Conservation (phyloP, 192 early-diverging fungal species). For the Backusella macrospora region DNA sequence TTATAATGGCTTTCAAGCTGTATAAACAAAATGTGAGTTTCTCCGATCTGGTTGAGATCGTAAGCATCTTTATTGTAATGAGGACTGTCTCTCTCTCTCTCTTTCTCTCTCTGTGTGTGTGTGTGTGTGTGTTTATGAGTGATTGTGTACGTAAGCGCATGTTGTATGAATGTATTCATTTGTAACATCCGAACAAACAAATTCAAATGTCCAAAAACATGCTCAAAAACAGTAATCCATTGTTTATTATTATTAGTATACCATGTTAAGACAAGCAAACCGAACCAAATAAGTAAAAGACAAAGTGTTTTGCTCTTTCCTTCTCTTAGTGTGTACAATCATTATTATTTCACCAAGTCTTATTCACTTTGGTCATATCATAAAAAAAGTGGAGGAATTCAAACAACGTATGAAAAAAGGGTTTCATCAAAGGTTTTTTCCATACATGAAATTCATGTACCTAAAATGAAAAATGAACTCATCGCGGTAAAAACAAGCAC, state of each 20-base stretch:
- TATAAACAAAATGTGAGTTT: slow-evolving; percentile 15
- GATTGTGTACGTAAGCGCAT: neutral
- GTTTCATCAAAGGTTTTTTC: no score
- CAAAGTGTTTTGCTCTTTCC: no score
- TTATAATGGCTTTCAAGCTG: neutral
- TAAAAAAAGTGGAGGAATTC: no score
- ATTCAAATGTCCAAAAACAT: slow-evolving; percentile 3
- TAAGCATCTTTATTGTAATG: slow-evolving; percentile 15
- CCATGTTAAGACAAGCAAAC: no score
- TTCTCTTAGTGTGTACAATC: no score
- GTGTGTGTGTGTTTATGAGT: neutral
- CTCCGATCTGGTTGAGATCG: slow-evolving; percentile 19
- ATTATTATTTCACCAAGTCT: no score
- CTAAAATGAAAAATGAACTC: neutral
- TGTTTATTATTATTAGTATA: no score
- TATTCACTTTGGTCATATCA: no score
- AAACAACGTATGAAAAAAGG: no score
- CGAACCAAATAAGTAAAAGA: no score
- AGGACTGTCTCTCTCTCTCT: neutral
- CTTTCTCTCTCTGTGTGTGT: neutral
- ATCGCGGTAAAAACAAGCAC: slow-evolving; percentile 1
- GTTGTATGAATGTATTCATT: neutral
- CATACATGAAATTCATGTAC: no score
- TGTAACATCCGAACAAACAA: slow-evolving; percentile 17
- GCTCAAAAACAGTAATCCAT: no score